Percentiles rank a stretch among this genome's conserved stretches.
Conservation (phyloP, 163 green algal species). For the Scenedesmus sp. region DNA sequence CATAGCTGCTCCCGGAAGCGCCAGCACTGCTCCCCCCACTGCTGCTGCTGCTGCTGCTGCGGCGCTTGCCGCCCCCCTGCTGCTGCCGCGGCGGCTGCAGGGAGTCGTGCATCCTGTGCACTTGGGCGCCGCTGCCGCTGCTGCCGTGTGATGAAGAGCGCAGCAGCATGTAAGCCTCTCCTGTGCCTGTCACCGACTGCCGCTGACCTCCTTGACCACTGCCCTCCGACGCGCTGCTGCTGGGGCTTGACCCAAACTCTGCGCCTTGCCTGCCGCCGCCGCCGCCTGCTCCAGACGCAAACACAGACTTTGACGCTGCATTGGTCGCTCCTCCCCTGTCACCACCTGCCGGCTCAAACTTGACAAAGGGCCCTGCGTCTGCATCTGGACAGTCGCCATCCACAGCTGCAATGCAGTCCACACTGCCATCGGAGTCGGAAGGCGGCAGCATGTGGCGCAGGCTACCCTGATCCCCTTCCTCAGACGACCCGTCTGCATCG, state of each 20-base stretch:
- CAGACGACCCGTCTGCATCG: not conserved
- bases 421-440: conserved; percentile 6
- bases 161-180: not conserved
- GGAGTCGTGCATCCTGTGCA: not conserved
- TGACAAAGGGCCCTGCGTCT: not conserved
- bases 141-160: not conserved
- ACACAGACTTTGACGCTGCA: not conserved
- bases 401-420: conserved; percentile 8
- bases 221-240: not conserved
- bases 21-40: not conserved
- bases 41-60: not conserved
- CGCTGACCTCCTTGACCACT: not conserved
- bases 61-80: not conserved
- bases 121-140: not conserved
- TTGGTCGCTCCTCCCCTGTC: not conserved
- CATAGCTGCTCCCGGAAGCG: not conserved
- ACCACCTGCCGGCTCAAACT: not conserved
- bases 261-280: not conserved
- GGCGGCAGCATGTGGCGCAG: not conserved
- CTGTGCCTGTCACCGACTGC: not conserved
- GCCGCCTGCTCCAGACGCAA: not conserved
- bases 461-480: not conserved
- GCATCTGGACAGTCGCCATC: not conserved
- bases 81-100: not conserved
- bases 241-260: not conserved